phyloP scores from a whole-genome alignment of 108 stramenopile species.

The Skeletonema potamos region DNA sequence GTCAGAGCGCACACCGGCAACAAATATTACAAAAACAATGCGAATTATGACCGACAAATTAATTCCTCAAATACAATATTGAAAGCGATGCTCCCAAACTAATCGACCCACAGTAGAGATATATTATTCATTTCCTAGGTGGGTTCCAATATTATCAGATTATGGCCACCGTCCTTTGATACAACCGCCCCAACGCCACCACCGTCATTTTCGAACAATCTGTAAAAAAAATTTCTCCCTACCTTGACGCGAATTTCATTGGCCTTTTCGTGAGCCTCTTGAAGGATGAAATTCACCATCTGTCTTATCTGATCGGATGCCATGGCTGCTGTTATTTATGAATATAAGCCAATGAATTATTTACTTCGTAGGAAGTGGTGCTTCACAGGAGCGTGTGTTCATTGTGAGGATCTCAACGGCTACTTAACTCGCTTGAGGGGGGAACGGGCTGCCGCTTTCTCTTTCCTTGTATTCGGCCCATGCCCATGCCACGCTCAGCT shows the following conservation, averaged over 20 bases:
- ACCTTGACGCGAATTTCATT: constrained; percentile 99
- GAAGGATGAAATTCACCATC: constrained; percentile 94
- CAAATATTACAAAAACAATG: not conserved
- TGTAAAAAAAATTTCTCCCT: constrained; percentile 4
- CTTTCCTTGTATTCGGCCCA: too few species aligned
- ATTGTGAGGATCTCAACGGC: too few species aligned
- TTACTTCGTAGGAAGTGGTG: too few species aligned
- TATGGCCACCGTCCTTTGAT: not conserved
- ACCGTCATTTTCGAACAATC: constrained; percentile 1
- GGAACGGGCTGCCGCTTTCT: too few species aligned
- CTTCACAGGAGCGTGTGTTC: too few species aligned
- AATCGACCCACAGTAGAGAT: not conserved
- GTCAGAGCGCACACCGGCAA: not conserved
- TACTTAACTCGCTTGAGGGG: too few species aligned
- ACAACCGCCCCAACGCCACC: not conserved
- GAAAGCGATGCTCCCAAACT: not conserved
- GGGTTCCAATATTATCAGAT: too few species aligned
- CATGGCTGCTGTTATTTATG: constrained; percentile 49
- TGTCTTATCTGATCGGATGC: constrained; percentile 92
- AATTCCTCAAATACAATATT: not conserved
- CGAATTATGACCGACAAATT: not conserved
- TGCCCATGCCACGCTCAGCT: too few species aligned
- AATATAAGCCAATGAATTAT: not conserved
- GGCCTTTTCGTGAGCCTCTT: constrained; percentile 99
- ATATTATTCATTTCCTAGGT: not conserved